Conservation (phyloP, 2,329 filamentous ascomycete genomes). For the Aureobasidium mangrovei region DNA sequence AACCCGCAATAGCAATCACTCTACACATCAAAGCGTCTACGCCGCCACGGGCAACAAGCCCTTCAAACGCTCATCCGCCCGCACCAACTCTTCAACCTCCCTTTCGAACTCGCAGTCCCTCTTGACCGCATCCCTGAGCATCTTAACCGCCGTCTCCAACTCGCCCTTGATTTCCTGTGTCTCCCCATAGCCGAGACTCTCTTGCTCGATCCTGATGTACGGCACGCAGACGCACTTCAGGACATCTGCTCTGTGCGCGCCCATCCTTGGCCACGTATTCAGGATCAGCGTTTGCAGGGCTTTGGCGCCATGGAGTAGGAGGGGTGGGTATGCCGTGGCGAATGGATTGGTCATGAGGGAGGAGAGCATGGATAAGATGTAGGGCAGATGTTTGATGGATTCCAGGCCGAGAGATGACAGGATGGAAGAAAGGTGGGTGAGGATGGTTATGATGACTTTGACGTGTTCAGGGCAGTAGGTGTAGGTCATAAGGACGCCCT, state of each 20-base stretch:
- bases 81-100: slow-evolving; percentile 21
- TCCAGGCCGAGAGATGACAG: slow-evolving; percentile 52
- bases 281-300: slow-evolving; percentile 51
- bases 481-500: slow-evolving; percentile 37
- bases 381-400: slow-evolving; percentile 59
- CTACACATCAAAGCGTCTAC: no score
- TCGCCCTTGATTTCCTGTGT: slow-evolving; percentile 17
- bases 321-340: slow-evolving; percentile 43
- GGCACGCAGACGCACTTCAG: slow-evolving; percentile 46
- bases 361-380: slow-evolving; percentile 58
- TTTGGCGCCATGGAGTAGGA: slow-evolving; percentile 45
- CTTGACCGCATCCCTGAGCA: slow-evolving; percentile 21
- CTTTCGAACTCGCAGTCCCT: slow-evolving; percentile 22
- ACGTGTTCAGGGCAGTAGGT: slow-evolving; percentile 52
- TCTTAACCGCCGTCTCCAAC: slow-evolving; percentile 18
- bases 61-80: neutral
- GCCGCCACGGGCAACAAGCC: neutral
- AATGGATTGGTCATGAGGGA: slow-evolving; percentile 62
- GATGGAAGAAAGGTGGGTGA: slow-evolving; percentile 42
- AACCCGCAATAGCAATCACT: no score
- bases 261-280: slow-evolving; percentile 62
- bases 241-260: slow-evolving; percentile 53
- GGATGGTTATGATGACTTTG: slow-evolving; percentile 48
- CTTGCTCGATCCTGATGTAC: slow-evolving; percentile 27
- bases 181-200: neutral